Conservation (phyloP, 108 stramenopile genomes). For the Cyclotella baltica region DNA sequence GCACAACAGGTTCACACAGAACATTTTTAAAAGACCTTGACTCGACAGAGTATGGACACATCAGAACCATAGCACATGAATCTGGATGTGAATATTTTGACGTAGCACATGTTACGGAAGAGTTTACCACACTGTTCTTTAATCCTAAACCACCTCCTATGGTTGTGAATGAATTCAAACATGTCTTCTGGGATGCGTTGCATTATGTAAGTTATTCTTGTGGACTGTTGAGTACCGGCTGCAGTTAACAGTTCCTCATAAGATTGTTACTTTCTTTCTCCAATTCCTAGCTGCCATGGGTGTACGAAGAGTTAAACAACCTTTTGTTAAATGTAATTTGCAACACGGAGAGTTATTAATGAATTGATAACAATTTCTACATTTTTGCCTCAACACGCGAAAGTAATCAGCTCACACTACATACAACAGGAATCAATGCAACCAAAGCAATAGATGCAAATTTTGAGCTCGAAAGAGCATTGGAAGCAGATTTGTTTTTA, state of each 20-base stretch:
- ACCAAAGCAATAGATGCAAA: too few relatives aligned
- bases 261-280: not conserved
- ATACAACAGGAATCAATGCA: too few relatives aligned
- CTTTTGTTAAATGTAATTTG: conserved; percentile 4
- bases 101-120: conserved; percentile 14
- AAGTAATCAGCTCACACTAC: too few relatives aligned
- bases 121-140: conserved; percentile 3
- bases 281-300: not conserved
- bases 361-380: too few relatives aligned
- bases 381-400: too few relatives aligned
- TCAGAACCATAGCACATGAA: conserved; percentile 3
- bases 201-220: not conserved
- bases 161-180: not conserved
- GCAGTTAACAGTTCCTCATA: too few relatives aligned
- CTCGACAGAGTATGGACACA: not conserved
- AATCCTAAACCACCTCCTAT: conserved; percentile 6
- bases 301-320: conserved; percentile 15
- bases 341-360: not conserved
- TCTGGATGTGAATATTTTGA: conserved; percentile 31
- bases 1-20: conserved; percentile 16
- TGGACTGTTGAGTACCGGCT: not conserved
- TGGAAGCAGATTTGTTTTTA: too few relatives aligned
- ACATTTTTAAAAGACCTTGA: not conserved
- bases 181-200: conserved; percentile 1
- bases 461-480: too few relatives aligned